Percentiles rank a stretch among this genome's conserved stretches.
Conservation (phyloP, 345 rosid species). For the Erucastrum elatum region DNA sequence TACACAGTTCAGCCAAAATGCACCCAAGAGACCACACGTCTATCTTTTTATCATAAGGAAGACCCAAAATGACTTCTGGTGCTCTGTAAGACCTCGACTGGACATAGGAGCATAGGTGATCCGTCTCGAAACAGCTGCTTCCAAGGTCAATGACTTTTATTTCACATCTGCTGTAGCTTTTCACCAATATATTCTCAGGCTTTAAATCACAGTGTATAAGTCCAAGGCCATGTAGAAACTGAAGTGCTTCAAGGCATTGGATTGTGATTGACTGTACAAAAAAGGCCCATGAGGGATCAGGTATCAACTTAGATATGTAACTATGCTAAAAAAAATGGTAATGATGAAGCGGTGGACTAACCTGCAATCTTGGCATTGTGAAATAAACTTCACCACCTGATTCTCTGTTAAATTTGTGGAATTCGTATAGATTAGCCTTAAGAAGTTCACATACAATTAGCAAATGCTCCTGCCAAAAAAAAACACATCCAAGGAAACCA, state of each 20-base stretch:
- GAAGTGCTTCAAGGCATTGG: slow-evolving; percentile 97
- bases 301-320: slow-evolving; percentile 2
- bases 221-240: slow-evolving; percentile 90
- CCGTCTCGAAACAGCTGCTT: slow-evolving; percentile 99
- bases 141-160: slow-evolving; percentile 99
- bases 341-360: slow-evolving; percentile 36
- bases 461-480: slow-evolving; percentile 81
- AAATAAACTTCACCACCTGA: slow-evolving; percentile 99
- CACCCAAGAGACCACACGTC: slow-evolving; percentile 99
- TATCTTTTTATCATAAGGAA: slow-evolving; percentile 93
- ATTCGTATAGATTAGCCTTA: slow-evolving; percentile 96
- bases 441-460: slow-evolving; percentile 97
- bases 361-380: slow-evolving; percentile 99
- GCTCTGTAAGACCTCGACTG: slow-evolving; percentile 99
- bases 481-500: slow-evolving; percentile 18
- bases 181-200: slow-evolving; percentile 93
- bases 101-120: slow-evolving; percentile 95
- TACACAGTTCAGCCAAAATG: slow-evolving; percentile 96
- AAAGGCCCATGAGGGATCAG: slow-evolving; percentile 31
- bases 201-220: slow-evolving; percentile 97
- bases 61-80: slow-evolving; percentile 94
- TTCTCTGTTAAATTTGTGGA: slow-evolving; percentile 97
- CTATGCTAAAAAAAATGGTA: slow-evolving; percentile 24
- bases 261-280: slow-evolving; percentile 86
- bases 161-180: slow-evolving; percentile 98